Conservation (phyloP, 106 monocot genomes). For the Gastrodia elata region DNA sequence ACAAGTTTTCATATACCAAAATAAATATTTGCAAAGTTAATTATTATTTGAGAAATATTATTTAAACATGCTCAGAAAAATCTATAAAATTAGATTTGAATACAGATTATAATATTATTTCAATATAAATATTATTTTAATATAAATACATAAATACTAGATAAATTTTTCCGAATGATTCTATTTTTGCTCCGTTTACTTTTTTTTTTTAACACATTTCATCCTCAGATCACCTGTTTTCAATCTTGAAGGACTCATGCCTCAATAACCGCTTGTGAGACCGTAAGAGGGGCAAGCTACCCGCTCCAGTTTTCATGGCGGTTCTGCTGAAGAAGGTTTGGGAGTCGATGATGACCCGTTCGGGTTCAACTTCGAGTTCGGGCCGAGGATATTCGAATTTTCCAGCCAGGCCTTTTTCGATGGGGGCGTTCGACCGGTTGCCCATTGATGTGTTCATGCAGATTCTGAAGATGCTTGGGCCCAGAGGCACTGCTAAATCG, state of each 20-base stretch:
- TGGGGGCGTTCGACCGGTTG: constrained; percentile 48
- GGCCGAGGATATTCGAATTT: not conserved
- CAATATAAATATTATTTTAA: too few species aligned
- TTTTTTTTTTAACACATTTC: too few species aligned
- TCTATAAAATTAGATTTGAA: too few species aligned
- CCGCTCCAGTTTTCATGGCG: constrained; percentile 22
- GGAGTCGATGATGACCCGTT: constrained; percentile 38
- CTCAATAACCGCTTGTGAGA: not conserved
- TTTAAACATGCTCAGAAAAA: too few species aligned
- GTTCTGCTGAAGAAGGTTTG: constrained; percentile 44
- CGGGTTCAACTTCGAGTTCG: constrained; percentile 16
- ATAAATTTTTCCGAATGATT: too few species aligned
- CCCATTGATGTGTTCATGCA: constrained; percentile 66
- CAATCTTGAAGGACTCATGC: not conserved
- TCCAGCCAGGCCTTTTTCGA: constrained; percentile 7
- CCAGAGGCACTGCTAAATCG: constrained; percentile 46
- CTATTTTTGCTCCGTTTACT: too few species aligned
- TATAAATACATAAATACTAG: too few species aligned
- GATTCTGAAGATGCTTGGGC: constrained; percentile 49
- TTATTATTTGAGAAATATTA: too few species aligned
- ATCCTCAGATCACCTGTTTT: not conserved
- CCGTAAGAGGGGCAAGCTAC: not conserved
- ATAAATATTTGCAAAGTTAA: too few species aligned
- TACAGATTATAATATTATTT: too few species aligned
- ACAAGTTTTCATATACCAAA: too few species aligned